Evolutionary conservation across 2,329 filamentous ascomycete species (phyloP), one percentile per base, ranked within the genome.

Genomic region (Curvularia verruculosa): DNA sequence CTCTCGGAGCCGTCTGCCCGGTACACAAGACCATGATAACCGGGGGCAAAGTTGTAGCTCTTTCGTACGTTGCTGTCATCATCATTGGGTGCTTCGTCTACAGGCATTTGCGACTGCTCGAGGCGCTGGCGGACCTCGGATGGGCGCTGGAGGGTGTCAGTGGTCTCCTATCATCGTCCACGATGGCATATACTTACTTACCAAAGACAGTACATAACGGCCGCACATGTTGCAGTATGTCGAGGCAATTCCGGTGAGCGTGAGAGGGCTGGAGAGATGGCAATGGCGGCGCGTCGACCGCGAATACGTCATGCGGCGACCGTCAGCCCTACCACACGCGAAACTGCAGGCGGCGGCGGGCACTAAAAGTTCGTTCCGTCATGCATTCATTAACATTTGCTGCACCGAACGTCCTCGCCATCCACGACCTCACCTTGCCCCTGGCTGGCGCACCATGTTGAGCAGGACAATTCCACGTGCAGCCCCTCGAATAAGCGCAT

Each of bases 31-130:
- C 95, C 94, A 69, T 89, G 84, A 60, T 92, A 90, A 0, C 93
- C 90, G 0, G 95, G 95, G 0, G 94, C 92, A 72, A 99, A 96
- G 75, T 98, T 98, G 79, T 96, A 96, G 34, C 85, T 92, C 71
- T 91, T 89, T 36, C 90, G 85, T 31, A 87, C 79, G 45, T 80
- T 84, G 26, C 41, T 34, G 18, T 91, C 86, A 65, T 96, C 91
- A 3, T 85, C 84, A 3, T 85, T 84, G 0, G 91, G 90, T 0
- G 85, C 86, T 54, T 92, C 86, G 55, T 88, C 83, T 2, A 91
- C 86, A 2, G 83, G 84, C 85, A 96, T 90, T 59, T 88, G 82
- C 66, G 92, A 84, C 34, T 92, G 83, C 68, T 90, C 84, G 6
- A 97, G 81, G 73, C 89, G 87, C 53, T 83, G 84, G 50, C 89